Evolutionary conservation across 129 eudicot genomes (phyloP), one percentile per base, ranked within the genome.

Genomic region (Arctium minus): DNA sequence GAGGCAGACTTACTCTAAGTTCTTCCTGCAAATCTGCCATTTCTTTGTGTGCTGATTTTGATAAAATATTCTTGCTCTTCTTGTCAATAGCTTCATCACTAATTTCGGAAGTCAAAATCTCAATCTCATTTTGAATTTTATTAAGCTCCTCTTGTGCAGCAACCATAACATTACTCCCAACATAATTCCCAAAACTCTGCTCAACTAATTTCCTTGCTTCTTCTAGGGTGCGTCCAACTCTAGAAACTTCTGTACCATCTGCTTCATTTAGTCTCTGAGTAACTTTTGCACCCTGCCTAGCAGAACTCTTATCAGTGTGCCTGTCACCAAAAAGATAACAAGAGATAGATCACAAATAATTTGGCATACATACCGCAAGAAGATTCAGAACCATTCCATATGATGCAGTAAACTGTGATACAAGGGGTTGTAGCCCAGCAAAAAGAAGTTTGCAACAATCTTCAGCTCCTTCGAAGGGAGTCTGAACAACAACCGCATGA

Each of bases 381-480:
- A 96, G 99, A 90, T 96, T 93, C 71, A 96, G 90, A 83, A 96
- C 99, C 99, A 96, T 96, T 79, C 99, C 99, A 84, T 96, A 96
- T 32, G 99, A 96, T 48, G 99, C 99, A 70, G 97, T 90, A 83
- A 96, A 96, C 89, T 96, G 99, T 44, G 99, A 96, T 44, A 96
- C 99, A 77, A 96, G 98, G 65, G 99, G 99, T 75, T 90, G 88
- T 67, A 93, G 89, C 72, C 98, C 99, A 87, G 89, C 89, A 85
- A 96, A 93, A 74, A 96, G 94, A 91, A 91, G 81, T 81, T 96
- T 91, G 86, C 98, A 91, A 80, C 98, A 89, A 75, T 96, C 99
- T 90, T 96, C 94, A 83, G 98, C 93, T 37, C 99, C 99, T 89
- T 96, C 99, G 88, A 75, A 88, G 2, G 97, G 97, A 74, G 94